Conservation (phyloP, 306 rosid species). For the Hippophae gyantsensis region DNA sequence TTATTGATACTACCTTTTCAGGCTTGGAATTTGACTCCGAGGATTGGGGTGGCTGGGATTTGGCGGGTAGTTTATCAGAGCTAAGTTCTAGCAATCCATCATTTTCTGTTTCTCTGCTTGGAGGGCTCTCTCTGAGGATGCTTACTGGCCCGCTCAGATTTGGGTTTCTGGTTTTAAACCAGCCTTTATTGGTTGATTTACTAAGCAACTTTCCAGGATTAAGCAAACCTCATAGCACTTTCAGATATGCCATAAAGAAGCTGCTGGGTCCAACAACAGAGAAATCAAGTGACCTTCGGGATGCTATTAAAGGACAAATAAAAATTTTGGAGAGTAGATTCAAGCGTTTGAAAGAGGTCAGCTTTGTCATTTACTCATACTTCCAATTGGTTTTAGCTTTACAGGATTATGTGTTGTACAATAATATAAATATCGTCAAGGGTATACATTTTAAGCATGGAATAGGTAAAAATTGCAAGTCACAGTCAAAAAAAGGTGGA, state of each 20-base stretch:
- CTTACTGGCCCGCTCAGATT: slow-evolving; percentile 68
- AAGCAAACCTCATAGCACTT: slow-evolving; percentile 76
- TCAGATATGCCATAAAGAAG: slow-evolving; percentile 80
- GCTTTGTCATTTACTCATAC: slow-evolving; percentile 3
- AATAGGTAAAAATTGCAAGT: neutral
- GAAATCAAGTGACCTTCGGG: slow-evolving; percentile 53
- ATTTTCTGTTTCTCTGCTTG: slow-evolving; percentile 72
- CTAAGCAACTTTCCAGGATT: slow-evolving; percentile 69
- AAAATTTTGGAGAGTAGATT: slow-evolving; percentile 50
- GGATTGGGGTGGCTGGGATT: slow-evolving; percentile 81
- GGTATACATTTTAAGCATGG: neutral
- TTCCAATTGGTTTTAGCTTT: neutral
- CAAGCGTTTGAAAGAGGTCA: slow-evolving; percentile 72
- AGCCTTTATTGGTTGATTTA: slow-evolving; percentile 45
- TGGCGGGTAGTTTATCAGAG: slow-evolving; percentile 51
- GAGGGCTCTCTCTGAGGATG: slow-evolving; percentile 79
- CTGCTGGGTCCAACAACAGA: slow-evolving; percentile 55
- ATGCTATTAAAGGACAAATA: slow-evolving; percentile 47
- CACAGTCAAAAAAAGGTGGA: neutral
- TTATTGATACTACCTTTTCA: slow-evolving; percentile 83
- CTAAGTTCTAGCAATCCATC: slow-evolving; percentile 43
- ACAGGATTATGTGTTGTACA: neutral
- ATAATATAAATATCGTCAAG: neutral
- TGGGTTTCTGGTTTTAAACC: slow-evolving; percentile 67
- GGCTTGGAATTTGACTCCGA: slow-evolving; percentile 79